Conservation (phyloP, 2,329 filamentous ascomycete species). For the Calonectria multiphialidica region DNA sequence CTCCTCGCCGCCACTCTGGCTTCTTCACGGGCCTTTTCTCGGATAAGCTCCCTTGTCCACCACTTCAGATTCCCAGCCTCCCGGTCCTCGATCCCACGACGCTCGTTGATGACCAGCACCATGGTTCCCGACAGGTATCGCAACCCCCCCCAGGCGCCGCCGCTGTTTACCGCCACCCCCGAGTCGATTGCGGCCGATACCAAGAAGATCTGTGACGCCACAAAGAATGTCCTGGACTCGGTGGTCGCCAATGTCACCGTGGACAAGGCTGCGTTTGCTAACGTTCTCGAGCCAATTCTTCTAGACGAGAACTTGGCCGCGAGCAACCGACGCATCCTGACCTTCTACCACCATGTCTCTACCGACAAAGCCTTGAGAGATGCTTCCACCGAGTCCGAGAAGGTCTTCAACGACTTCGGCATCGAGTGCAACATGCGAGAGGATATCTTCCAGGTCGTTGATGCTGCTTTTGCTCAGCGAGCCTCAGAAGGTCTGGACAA, state of each 20-base stretch:
- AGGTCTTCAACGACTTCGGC: constrained; percentile 79
- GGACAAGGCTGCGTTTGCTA: constrained; percentile 65
- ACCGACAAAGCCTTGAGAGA: constrained; percentile 76
- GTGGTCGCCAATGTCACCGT: constrained; percentile 72
- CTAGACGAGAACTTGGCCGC: constrained; percentile 76
- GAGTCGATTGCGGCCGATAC: constrained; percentile 76
- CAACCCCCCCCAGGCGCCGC: constrained; percentile 82
- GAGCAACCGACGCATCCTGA: constrained; percentile 74
- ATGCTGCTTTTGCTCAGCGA: constrained; percentile 65
- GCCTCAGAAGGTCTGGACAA: constrained; percentile 70
- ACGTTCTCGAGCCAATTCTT: constrained; percentile 75
- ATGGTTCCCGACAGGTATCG: constrained; percentile 78
- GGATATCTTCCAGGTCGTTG: constrained; percentile 79
- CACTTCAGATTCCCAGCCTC: constrained; percentile 61
- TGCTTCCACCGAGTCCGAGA: constrained; percentile 81
- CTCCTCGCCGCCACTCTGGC: constrained; percentile 76
- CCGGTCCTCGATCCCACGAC: constrained; percentile 46
- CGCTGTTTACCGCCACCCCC: constrained; percentile 81
- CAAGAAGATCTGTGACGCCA: constrained; percentile 73
- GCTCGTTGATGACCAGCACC: constrained; percentile 61
- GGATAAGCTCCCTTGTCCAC: constrained; percentile 69
- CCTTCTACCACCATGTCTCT: constrained; percentile 86
- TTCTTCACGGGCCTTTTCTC: constrained; percentile 68
- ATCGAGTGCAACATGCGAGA: constrained; percentile 87
- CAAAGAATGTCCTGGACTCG: constrained; percentile 74